phyloP scores from a whole-genome alignment of 192 early-diverging fungal species.

The Linnemannia elongata region DNA sequence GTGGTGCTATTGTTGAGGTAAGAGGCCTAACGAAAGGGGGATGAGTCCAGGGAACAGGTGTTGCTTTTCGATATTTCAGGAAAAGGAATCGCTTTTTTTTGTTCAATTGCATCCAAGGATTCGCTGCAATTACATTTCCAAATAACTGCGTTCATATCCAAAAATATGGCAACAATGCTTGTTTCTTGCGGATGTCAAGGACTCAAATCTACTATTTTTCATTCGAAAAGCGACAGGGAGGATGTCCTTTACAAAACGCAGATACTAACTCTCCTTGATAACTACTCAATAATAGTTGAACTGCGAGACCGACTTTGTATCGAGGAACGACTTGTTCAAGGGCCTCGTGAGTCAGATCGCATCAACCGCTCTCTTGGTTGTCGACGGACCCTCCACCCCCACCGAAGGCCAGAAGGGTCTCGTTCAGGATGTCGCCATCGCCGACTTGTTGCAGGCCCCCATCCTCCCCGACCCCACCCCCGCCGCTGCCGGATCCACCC shows the following conservation, averaged over 20 bases:
- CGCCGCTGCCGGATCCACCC: constrained; percentile 13
- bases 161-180: too few species aligned
- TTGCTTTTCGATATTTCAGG: too few species aligned
- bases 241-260: too few species aligned
- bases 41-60: too few species aligned
- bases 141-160: too few species aligned
- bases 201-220: too few species aligned
- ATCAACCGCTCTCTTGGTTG: constrained; percentile 65
- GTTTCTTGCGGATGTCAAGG: too few species aligned
- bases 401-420: constrained; percentile 20
- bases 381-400: constrained; percentile 23
- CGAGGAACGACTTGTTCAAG: constrained; percentile 83
- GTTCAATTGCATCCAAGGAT: neutral
- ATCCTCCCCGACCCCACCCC: constrained; percentile 64
- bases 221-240: too few species aligned
- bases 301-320: constrained; percentile 98
- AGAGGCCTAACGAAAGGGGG: neutral
- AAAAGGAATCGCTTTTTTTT: neutral
- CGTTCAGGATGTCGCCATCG: constrained; percentile 56
- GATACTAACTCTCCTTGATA: neutral
- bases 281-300: constrained; percentile 71
- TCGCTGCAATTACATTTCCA: neutral
- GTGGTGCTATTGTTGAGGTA: constrained; percentile 79
- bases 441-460: constrained; percentile 61
- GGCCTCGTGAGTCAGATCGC: constrained; percentile 75